Percentiles rank a stretch among this genome's conserved stretches.
These are phyloP conservation scores for Penicillium sp. DNA, from an alignment of 2,329 filamentous ascomycete genomes.

Conservation along the genomic window DNA sequence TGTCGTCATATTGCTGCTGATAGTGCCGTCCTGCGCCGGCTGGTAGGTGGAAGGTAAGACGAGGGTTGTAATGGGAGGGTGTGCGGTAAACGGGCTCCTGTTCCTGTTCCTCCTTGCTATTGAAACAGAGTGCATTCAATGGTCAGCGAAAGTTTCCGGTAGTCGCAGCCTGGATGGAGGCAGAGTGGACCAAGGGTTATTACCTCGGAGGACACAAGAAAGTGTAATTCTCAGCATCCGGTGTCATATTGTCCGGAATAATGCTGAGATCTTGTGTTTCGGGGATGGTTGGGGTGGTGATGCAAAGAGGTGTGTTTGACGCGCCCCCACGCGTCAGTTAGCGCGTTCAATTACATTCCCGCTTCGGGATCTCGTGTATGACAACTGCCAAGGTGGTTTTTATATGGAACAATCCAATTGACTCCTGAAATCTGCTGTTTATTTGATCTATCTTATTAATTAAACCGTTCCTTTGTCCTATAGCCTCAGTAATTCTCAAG, in stretches of 20 bases:
- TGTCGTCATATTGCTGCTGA: constrained; percentile 92
- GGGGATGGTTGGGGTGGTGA: constrained; percentile 8
- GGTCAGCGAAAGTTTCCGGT: constrained; percentile 16
- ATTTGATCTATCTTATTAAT: background rate
- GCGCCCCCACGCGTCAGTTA: constrained; percentile 25
- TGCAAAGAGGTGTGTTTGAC: constrained; percentile 12
- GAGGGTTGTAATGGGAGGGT: constrained; percentile 67
- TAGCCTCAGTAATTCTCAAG: background rate
- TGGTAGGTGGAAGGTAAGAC: constrained; percentile 72
- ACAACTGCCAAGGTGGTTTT: background rate
- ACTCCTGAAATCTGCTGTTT: background rate
- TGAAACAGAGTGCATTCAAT: constrained; percentile 1
- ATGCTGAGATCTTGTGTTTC: background rate
- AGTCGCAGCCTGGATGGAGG: background rate
- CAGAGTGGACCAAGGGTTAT: background rate
- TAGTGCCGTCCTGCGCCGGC: constrained; percentile 67
- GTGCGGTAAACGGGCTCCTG: constrained; percentile 53
- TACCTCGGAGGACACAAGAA: constrained; percentile 34
- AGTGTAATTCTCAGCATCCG: constrained; percentile 20
- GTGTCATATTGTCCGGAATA: constrained; percentile 19
- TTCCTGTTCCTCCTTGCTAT: constrained; percentile 39
- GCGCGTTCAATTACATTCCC: constrained; percentile 31
- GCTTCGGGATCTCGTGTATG: constrained; percentile 14
- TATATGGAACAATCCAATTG: background rate
- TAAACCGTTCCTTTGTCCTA: background rate